Evolutionary conservation across 331 rosid genomes (phyloP).

Genomic region (Quercus tomentella): DNA sequence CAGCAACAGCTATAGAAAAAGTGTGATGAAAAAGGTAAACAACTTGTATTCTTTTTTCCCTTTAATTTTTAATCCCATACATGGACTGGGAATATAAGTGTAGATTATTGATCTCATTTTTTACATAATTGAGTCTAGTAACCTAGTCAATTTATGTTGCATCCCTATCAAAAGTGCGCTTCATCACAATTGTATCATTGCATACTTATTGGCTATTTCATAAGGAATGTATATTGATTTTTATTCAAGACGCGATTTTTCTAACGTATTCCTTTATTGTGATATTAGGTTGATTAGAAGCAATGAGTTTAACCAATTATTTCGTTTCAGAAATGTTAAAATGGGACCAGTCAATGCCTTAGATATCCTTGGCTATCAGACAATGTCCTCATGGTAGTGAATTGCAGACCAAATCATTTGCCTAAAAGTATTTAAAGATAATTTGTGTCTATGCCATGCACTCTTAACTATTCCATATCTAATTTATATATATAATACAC

Average conservation of each 20-base stretch:
- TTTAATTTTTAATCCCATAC: slow-evolving; percentile 4
- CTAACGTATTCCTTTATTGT: not conserved
- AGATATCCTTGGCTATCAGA: no score
- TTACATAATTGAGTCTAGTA: slow-evolving; percentile 21
- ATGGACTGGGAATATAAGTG: slow-evolving; percentile 14
- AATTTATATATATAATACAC: no score
- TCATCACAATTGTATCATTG: slow-evolving; percentile 21
- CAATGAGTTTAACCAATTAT: not conserved
- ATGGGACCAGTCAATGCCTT: not conserved
- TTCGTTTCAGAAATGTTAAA: not conserved
- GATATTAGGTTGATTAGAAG: not conserved
- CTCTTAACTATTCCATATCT: no score
- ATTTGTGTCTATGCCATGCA: no score
- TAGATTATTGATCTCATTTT: slow-evolving; percentile 14
- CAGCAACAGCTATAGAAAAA: slow-evolving; percentile 12
- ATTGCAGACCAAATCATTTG: no score
- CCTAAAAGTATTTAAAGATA: no score
- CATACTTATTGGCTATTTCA: slow-evolving; percentile 6
- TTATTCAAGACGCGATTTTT: not conserved
- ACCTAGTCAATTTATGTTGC: slow-evolving; percentile 7
- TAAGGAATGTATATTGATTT: not conserved
- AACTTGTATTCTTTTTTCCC: slow-evolving; percentile 8
- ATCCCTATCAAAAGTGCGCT: not conserved
- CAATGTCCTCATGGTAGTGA: no score
- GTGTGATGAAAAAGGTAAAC: slow-evolving; percentile 19